These are phyloP conservation scores for Eucalyptus regnans DNA, from an alignment of 345 rosid genomes.

Conservation along the genomic window DNA sequence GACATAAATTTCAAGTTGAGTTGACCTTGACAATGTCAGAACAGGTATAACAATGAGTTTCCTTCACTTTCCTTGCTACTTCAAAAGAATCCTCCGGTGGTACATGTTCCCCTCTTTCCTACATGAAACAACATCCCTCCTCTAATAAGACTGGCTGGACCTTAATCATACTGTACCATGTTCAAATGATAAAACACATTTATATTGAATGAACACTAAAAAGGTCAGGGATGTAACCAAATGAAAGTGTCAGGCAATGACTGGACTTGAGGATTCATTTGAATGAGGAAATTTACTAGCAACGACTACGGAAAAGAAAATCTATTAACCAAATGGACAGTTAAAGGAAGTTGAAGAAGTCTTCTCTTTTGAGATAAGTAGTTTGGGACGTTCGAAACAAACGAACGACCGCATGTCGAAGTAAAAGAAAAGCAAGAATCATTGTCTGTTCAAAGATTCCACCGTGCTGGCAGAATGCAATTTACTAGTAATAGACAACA, in stretches of 20 bases:
- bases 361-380: not conserved
- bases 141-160: not conserved
- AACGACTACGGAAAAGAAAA: not conserved
- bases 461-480: not conserved
- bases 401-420: not conserved
- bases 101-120: constrained; percentile 98
- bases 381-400: not conserved
- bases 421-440: not conserved
- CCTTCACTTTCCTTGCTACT: constrained; percentile 94
- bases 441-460: not conserved
- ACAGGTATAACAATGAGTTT: constrained; percentile 79
- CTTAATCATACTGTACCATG: not conserved
- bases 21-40: constrained; percentile 94
- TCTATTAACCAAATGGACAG: not conserved
- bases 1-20: not conserved
- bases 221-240: not conserved
- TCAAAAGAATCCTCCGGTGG: constrained; percentile 96
- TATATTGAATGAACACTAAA: not conserved
- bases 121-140: constrained; percentile 1
- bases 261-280: not conserved
- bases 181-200: not conserved
- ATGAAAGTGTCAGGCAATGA: not conserved
- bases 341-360: not conserved
- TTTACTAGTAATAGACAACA: not conserved
- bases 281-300: not conserved